These are phyloP conservation scores for Penicillium sp. DNA, from an alignment of 2,329 filamentous ascomycete genomes.

Conservation along the genomic window DNA sequence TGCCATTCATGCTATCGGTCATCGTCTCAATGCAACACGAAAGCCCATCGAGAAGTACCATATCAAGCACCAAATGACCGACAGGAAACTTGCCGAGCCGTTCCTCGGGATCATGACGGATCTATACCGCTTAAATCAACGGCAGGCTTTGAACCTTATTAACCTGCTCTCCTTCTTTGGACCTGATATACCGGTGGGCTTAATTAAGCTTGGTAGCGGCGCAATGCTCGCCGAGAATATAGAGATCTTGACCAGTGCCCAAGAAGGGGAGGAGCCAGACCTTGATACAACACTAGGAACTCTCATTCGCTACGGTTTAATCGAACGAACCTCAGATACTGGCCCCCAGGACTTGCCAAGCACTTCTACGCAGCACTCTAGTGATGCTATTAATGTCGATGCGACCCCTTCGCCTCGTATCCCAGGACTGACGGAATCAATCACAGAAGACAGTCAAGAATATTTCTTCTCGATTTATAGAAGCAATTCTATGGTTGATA, in stretches of 20 bases:
- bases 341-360: constrained; percentile 28
- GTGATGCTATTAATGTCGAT: no score
- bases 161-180: constrained; percentile 68
- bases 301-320: constrained; percentile 51
- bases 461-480: constrained; percentile 36
- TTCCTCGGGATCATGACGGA: constrained; percentile 55
- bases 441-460: constrained; percentile 42
- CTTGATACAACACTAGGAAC: constrained; percentile 52
- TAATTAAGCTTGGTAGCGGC: constrained; percentile 60
- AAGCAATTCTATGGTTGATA: constrained; percentile 42
- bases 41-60: constrained; percentile 65
- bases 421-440: constrained; percentile 38
- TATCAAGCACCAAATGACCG: constrained; percentile 60
- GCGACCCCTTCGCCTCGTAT: no score
- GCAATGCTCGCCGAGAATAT: constrained; percentile 38
- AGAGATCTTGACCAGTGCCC: constrained; percentile 43
- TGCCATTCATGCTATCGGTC: constrained; percentile 69
- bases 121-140: constrained; percentile 43
- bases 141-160: constrained; percentile 67
- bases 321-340: constrained; percentile 45
- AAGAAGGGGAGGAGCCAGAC: constrained; percentile 40
- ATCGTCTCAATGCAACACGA: constrained; percentile 64
- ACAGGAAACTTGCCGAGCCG: constrained; percentile 58
- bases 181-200: constrained; percentile 67
- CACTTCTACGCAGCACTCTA: constrained; percentile 21